Conservation (phyloP, 352 stramenopile species). For the Globisporangium irregulare region DNA sequence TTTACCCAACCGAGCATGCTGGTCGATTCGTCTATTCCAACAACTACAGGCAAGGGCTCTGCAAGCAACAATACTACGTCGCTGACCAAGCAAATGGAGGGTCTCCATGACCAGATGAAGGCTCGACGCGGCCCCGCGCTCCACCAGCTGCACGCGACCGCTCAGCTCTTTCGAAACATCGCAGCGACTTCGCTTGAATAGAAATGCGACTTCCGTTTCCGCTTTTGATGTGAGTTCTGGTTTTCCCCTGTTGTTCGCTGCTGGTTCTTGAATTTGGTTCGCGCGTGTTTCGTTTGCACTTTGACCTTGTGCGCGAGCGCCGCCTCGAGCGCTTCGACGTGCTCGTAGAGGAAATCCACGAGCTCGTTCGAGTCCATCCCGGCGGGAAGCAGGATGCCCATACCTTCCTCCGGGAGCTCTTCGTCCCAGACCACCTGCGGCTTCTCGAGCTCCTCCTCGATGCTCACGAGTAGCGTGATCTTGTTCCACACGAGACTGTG, state of each 20-base stretch:
- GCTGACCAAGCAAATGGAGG: slow-evolving; percentile 24
- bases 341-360: slow-evolving; percentile 61
- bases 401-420: slow-evolving; percentile 49
- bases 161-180: slow-evolving; percentile 46
- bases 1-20: slow-evolving; percentile 36
- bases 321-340: slow-evolving; percentile 59
- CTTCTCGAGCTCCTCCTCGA: slow-evolving; percentile 28
- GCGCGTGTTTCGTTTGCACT: slow-evolving; percentile 18
- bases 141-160: slow-evolving; percentile 14
- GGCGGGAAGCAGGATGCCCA: slow-evolving; percentile 66
- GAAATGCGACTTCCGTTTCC: slow-evolving; percentile 42
- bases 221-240: background rate
- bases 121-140: slow-evolving; percentile 1
- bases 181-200: slow-evolving; percentile 49
- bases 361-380: slow-evolving; percentile 50
- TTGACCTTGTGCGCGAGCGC: slow-evolving; percentile 33
- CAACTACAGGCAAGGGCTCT: background rate
- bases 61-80: background rate
- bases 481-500: slow-evolving; percentile 86
- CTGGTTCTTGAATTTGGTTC: slow-evolving; percentile 10
- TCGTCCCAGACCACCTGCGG: slow-evolving; percentile 54
- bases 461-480: slow-evolving; percentile 62
- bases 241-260: slow-evolving; percentile 2
- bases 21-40: slow-evolving; percentile 3
- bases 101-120: slow-evolving; percentile 19